Conservation (phyloP, 192 early-diverging fungal genomes). For the Pilobolus umbonatus region DNA sequence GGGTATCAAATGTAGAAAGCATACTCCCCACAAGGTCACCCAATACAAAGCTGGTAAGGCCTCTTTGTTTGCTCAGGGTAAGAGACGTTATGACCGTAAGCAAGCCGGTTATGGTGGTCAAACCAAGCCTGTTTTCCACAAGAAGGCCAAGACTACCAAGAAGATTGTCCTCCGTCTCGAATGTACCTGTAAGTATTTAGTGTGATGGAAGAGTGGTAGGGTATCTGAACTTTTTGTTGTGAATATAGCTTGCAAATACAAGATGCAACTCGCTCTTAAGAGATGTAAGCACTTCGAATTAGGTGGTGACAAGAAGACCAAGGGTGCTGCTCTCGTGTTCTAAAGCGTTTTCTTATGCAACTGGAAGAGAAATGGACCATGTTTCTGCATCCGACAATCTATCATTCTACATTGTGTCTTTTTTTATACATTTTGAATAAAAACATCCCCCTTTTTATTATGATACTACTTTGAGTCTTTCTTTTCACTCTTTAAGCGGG, state of each 20-base stretch:
- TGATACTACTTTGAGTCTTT: not conserved
- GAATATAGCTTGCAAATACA: constrained; percentile 89
- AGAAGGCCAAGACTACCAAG: constrained; percentile 99
- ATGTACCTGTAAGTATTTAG: constrained; percentile 61
- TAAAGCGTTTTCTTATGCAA: constrained; percentile 51
- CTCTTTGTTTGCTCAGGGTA: constrained; percentile 98
- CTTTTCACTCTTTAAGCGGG: no score
- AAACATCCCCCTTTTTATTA: not conserved
- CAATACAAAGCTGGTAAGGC: constrained; percentile 99
- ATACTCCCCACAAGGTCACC: constrained; percentile 99
- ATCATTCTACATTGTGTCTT: no score
- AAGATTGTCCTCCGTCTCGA: constrained; percentile 99
- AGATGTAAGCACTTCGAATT: constrained; percentile 99
- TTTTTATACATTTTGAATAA: constrained; percentile 3
- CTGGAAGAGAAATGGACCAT: no score
- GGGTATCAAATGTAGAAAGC: constrained; percentile 95
- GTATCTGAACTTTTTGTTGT: not conserved
- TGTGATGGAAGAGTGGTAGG: no score
- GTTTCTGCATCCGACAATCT: not conserved
- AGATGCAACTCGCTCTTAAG: constrained; percentile 96
- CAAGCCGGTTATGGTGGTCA: constrained; percentile 99
- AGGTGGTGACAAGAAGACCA: constrained; percentile 97
- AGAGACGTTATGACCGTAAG: constrained; percentile 64
- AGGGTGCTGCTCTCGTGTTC: constrained; percentile 87
- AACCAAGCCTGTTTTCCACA: constrained; percentile 99